phyloP scores from a whole-genome alignment of 1,284 basidiomycete species.

The Ceratobasidium sp. region DNA sequence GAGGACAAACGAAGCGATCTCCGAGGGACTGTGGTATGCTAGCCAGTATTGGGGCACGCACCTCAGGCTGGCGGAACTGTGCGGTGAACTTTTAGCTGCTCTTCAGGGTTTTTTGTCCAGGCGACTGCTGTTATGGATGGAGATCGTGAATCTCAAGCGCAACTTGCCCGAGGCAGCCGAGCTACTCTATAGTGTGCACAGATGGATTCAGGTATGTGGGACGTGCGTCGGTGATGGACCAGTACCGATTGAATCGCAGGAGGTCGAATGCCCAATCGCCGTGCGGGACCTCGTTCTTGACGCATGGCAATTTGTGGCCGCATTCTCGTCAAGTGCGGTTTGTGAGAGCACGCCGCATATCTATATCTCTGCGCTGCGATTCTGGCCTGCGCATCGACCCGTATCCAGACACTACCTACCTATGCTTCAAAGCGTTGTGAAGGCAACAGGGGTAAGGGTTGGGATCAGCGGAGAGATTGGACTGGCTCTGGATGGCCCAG shows the following conservation, averaged over 20 bases:
- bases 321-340: slow-evolving; percentile 2
- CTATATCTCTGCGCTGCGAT: slow-evolving; percentile 41
- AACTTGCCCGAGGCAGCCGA: too few species aligned
- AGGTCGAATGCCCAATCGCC: not conserved
- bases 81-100: not conserved
- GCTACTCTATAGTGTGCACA: too few species aligned
- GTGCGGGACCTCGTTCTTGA: slow-evolving; percentile 3
- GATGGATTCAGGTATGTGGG: not conserved
- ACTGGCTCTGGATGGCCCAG: too few species aligned
- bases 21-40: not conserved
- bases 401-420: not conserved
- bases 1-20: not conserved
- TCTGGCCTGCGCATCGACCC: not conserved
- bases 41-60: slow-evolving; percentile 6
- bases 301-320: slow-evolving; percentile 7
- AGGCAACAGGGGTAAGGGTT: too few species aligned
- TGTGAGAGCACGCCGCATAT: slow-evolving; percentile 36
- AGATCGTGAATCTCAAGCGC: slow-evolving; percentile 38
- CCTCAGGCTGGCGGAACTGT: not conserved
- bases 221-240: too few species aligned
- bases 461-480: too few species aligned
- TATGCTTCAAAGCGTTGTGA: not conserved
- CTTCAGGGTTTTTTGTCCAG: slow-evolving; percentile 1
- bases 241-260: not conserved
- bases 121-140: slow-evolving; percentile 40